These are phyloP conservation scores for Cenchrus fungigraminus DNA, from an alignment of 176 grass and related monocot genomes.

Conservation along the genomic window DNA sequence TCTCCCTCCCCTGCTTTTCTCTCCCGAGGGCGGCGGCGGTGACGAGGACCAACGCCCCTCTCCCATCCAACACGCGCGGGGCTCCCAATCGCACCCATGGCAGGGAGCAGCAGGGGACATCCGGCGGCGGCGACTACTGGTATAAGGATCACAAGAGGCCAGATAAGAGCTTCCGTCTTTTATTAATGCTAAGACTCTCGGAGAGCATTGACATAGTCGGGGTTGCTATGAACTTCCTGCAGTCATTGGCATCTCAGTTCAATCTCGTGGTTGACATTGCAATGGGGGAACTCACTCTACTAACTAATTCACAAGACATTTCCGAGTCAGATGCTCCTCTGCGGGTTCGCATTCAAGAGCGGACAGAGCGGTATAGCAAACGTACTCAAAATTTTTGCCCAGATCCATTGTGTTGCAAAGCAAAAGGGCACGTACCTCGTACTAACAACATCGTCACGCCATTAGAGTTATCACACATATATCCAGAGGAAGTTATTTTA, in stretches of 20 bases:
- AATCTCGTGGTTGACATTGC: not conserved
- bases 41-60: too few species aligned
- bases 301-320: not conserved
- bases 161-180: not conserved
- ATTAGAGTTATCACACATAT: not conserved
- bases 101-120: too few species aligned
- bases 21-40: too few species aligned
- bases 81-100: too few species aligned
- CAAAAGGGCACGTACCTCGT: too few species aligned
- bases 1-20: too few species aligned
- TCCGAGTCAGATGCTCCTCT: not conserved
- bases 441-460: too few species aligned
- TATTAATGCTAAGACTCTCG: not conserved
- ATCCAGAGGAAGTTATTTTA: not conserved
- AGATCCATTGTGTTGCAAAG: too few species aligned
- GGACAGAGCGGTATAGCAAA: not conserved
- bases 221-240: not conserved
- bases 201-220: not conserved
- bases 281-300: not conserved
- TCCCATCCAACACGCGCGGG: too few species aligned
- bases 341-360: not conserved
- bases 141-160: not conserved
- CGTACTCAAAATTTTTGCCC: not conserved
- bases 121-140: too few species aligned
- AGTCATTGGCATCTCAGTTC: not conserved